These are phyloP conservation scores for Melanopsichium pennsylvanicum DNA, from an alignment of 1,284 basidiomycete genomes.

Conservation along the genomic window DNA sequence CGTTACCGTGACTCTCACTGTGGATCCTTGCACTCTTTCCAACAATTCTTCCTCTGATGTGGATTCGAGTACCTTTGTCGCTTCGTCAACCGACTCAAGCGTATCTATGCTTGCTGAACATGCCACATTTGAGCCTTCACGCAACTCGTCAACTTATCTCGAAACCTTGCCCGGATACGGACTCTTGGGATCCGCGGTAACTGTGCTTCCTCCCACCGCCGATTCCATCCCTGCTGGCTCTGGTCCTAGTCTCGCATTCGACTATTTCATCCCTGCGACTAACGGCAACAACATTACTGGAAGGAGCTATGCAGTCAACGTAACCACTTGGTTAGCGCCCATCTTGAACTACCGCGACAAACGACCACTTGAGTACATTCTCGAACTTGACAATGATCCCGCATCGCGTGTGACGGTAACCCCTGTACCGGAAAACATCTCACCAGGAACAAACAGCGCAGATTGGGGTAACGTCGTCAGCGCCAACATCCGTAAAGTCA, in stretches of 20 bases:
- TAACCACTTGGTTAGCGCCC: conserved; percentile 21
- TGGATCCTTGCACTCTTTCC: conserved; percentile 71
- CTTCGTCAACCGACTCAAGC: conserved; percentile 1
- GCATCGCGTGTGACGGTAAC: conserved; percentile 4
- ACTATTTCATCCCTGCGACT: conserved; percentile 6
- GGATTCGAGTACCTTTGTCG: conserved; percentile 68
- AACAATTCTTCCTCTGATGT: too few relatives aligned
- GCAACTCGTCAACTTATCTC: conserved; percentile 71
- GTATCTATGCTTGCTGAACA: conserved; percentile 27
- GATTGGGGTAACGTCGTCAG: conserved; percentile 33
- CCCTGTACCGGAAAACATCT: conserved; percentile 28
- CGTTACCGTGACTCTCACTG: conserved; percentile 19
- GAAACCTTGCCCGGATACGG: conserved; percentile 68
- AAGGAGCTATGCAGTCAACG: conserved; percentile 14
- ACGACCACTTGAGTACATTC: conserved; percentile 14
- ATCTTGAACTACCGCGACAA: conserved; percentile 34
- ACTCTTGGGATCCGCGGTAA: conserved; percentile 23
- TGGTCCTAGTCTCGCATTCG: conserved; percentile 22
- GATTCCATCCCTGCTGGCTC: conserved; percentile 11
- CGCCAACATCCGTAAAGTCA: conserved; percentile 24
- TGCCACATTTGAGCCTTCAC: conserved; percentile 9
- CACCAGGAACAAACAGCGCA: conserved; percentile 24
- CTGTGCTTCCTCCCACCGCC: conserved; percentile 26
- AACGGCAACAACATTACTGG: neutral
- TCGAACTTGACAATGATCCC: conserved; percentile 19